A percentile compares a stretch with the other conserved stretches of the same genome.
These are phyloP conservation scores for Botrytis deweyae DNA, from an alignment of 2,329 filamentous ascomycete species.

Conservation along the genomic window DNA sequence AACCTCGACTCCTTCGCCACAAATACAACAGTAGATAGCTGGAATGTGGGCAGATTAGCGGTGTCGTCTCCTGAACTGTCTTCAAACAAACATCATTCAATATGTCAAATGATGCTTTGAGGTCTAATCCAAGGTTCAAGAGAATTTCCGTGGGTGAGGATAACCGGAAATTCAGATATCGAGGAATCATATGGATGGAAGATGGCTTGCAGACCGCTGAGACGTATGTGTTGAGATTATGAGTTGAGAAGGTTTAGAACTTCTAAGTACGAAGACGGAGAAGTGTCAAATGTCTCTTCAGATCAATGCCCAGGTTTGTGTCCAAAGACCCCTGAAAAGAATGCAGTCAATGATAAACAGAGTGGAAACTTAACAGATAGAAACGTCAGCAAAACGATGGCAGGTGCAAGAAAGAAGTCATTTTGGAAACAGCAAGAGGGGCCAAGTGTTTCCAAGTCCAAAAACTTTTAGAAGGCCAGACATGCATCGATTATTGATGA, in stretches of 20 bases:
- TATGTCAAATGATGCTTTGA: not conserved
- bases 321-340: not conserved
- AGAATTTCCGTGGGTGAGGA: not conserved
- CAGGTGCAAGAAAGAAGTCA: not conserved
- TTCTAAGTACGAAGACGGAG: not conserved
- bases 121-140: not conserved
- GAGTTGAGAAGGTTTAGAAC: not conserved
- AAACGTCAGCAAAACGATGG: not conserved
- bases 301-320: not conserved
- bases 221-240: not conserved
- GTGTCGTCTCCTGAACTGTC: not conserved
- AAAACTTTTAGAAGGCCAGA: not conserved
- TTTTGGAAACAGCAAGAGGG: not conserved
- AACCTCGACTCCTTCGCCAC: not conserved
- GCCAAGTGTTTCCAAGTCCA: not conserved
- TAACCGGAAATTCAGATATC: not conserved
- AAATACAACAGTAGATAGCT: not conserved
- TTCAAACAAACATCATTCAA: not conserved
- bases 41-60: constrained; percentile 8
- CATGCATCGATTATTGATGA: not conserved
- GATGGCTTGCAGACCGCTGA: not conserved
- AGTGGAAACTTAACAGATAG: not conserved
- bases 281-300: not conserved
- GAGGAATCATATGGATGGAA: not conserved
- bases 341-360: not conserved